Base-by-base conservation (phyloP, 2,329 filamentous ascomycete genomes). In the Bipolaris sorokiniana region DNA sequence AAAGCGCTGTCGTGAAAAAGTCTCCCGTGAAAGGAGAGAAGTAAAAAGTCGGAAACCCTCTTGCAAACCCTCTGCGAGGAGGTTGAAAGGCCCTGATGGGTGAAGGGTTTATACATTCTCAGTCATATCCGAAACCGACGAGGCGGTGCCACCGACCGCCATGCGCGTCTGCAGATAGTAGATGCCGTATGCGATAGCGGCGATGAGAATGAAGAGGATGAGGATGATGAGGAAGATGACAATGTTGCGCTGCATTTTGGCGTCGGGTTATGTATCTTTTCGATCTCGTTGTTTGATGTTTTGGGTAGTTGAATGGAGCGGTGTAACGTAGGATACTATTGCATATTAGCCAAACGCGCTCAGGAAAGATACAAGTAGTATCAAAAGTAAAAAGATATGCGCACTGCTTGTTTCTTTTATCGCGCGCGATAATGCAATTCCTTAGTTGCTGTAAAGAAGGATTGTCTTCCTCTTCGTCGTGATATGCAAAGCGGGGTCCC, bases 191-290 rank as follows among this genome's bases (percentile, higher is more conserved):
- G 76, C 81, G 71, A 82, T 80, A 26, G 80, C 67, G 28, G 78
- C 78, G 50, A 82, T 78, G 48, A 82, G 74, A 67, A 82, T 75
- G 76, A 83, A 82, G 67, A 83, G 80, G 71, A 82, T 77, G 65
- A 83, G 76, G 71, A 83, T 78, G 72, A 83, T 82, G 66, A 81
- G 73, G 72, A 80, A 80, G 74, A 83, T 81, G 75, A 81, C 80
- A 62, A 83, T 74, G 73, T 83, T 83, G 73, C 80, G 79, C 72
- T 81, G 74, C 80, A 83, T 83, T 44, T 48, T 78, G 59, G 56
- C 48, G 52, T 42, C 42, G 47, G 40, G 40, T 34, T 34, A 15
- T 41, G 26, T 37, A 34, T 22, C 16, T 41, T 34, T 58, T 40
- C 7, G 26, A 2, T 22, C 5, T 22, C 22, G 22, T 22, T 22